phyloP scores from a whole-genome alignment of 805 yeast species.

The Myxozyma melibiosi region DNA sequence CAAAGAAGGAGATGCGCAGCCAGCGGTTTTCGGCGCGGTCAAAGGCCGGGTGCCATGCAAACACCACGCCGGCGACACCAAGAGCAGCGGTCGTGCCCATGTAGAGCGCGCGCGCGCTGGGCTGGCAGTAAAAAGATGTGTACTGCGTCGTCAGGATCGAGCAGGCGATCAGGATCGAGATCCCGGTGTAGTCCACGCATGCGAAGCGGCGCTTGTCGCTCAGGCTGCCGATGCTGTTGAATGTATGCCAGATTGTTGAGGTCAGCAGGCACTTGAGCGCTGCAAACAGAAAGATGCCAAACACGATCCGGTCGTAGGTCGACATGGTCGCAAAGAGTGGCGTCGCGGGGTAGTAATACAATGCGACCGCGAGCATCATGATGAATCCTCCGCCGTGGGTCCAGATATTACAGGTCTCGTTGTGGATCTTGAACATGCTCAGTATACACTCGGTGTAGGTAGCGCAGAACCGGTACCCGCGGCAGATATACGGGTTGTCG shows the following conservation, averaged over 20 bases:
- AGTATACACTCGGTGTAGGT: conserved; percentile 60
- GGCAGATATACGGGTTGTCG: conserved; percentile 80
- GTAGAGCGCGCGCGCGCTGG: conserved; percentile 52
- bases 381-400: conserved; percentile 77
- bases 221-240: conserved; percentile 71
- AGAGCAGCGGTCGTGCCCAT: conserved; percentile 63
- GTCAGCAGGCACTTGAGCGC: conserved; percentile 78
- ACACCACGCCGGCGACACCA: conserved; percentile 69
- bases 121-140: conserved; percentile 67
- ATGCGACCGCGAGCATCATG: conserved; percentile 56
- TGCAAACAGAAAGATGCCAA: conserved; percentile 67
- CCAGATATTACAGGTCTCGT: conserved; percentile 94
- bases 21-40: conserved; percentile 85
- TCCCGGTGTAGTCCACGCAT: conserved; percentile 94
- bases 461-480: conserved; percentile 82
- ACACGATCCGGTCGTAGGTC: conserved; percentile 51
- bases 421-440: conserved; percentile 68
- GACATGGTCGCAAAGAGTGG: conserved; percentile 49
- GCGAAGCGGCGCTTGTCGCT: conserved; percentile 69
- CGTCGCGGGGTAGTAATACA: conserved; percentile 66
- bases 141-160: conserved; percentile 87
- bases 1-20: conserved; percentile 75
- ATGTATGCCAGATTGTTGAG: conserved; percentile 90
- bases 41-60: conserved; percentile 92
- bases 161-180: conserved; percentile 87